Conservation (phyloP, 805 yeast genomes). For the Isabelozyma rhagii region DNA sequence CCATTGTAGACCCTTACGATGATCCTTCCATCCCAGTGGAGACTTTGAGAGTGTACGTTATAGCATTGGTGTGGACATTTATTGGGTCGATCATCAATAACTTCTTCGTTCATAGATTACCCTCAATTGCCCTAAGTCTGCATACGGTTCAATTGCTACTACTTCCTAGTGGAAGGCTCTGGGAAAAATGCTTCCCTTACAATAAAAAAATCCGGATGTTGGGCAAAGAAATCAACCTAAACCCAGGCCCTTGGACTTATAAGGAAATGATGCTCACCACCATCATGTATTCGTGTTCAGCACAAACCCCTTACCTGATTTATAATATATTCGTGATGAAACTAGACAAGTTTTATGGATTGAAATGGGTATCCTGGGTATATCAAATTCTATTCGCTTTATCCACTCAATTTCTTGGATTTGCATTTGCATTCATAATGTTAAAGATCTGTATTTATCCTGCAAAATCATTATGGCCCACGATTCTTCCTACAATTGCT, state of each 20-base stretch:
- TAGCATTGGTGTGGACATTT: slow-evolving; percentile 39
- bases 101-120: slow-evolving; percentile 41
- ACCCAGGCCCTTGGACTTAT: slow-evolving; percentile 43
- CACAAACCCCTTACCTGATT: slow-evolving; percentile 40
- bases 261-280: slow-evolving; percentile 46
- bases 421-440: slow-evolving; percentile 64
- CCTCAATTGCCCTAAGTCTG: slow-evolving; percentile 29
- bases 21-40: slow-evolving; percentile 30
- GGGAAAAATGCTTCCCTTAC: slow-evolving; percentile 31
- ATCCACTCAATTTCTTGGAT: slow-evolving; percentile 61
- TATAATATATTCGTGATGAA: slow-evolving; percentile 44
- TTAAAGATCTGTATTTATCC: slow-evolving; percentile 51
- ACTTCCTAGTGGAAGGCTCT: slow-evolving; percentile 37
- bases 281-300: slow-evolving; percentile 41
- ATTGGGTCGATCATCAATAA: slow-evolving; percentile 39
- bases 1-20: slow-evolving; percentile 38
- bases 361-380: slow-evolving; percentile 45
- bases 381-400: slow-evolving; percentile 52
- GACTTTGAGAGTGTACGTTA: slow-evolving; percentile 37
- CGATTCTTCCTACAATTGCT: slow-evolving; percentile 41
- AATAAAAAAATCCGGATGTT: slow-evolving; percentile 18
- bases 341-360: slow-evolving; percentile 38
- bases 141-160: slow-evolving; percentile 40
- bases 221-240: slow-evolving; percentile 24
- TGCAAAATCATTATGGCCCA: slow-evolving; percentile 42